Base-by-base conservation (phyloP, 192 early-diverging fungal genomes). In the Umbelopsis vinacea region DNA sequence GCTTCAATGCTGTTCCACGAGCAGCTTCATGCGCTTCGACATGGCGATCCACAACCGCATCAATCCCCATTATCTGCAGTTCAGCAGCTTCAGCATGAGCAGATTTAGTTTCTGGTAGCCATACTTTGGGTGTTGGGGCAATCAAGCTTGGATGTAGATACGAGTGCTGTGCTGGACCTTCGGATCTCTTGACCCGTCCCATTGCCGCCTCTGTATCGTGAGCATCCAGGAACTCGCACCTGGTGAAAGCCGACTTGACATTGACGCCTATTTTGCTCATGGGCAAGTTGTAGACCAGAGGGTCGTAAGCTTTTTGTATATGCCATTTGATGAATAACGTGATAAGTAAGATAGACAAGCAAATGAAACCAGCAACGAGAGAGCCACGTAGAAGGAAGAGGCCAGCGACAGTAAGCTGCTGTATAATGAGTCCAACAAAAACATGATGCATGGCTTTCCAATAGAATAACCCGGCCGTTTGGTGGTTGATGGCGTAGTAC, bases 391-490 rank as follows among this genome's bases (percentile, higher is more conserved):
- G 22, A 22, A 72, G 54, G 40, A 72, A 72, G 9, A 72, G 71
- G 33, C 71, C 71, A 12, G 55, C 45, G 38, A 72, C 45, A 0
- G 71, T 72, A 2, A 60, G 2, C 43, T 72, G 52, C 21, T 60
- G 71, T 12, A 72, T 72, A 14, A 43, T 37, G 8, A 70, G n/a
- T 33, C 85, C 90, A 17, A 83, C 80, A 22, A 82, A 84, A 50
- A 86, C 78, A 66, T 90, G 85, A 71, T 84, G 82, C 48, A 88
- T 72, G 6, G 82, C 77, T 46, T 76, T 83, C 7, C 85, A 83
- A 66, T 86, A 92, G 24, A 84, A 79, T 24, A 88, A 70, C 2
- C 90, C 90, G 23, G 85, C 88, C 0, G 87, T 83, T 29, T 82
- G 72, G 75, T 83, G 75, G 3, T 76, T 52, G 33, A 84, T 79